These are phyloP conservation scores for Exophiala xenobiotica DNA, from an alignment of 2,329 filamentous ascomycete species.

Conservation along the genomic window DNA sequence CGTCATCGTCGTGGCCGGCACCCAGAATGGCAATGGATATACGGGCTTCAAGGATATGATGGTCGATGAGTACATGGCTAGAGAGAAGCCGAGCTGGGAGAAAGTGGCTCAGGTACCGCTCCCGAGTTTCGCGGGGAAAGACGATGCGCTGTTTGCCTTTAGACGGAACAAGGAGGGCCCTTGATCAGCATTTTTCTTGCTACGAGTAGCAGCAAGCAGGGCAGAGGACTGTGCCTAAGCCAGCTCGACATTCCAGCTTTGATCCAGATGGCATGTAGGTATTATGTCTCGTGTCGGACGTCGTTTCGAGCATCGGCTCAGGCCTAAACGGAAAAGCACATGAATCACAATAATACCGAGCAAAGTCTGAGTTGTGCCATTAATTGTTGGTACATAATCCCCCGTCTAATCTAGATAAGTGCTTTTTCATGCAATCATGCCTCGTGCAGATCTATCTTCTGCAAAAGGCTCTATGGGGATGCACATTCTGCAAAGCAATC, in stretches of 20 bases:
- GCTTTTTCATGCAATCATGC: slow-evolving; percentile 7
- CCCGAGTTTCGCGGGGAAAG: slow-evolving; percentile 74
- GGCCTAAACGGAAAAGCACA: too few species aligned
- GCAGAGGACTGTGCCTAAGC: too few species aligned
- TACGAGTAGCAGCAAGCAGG: background rate
- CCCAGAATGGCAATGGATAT: slow-evolving; percentile 72
- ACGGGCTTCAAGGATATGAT: slow-evolving; percentile 65
- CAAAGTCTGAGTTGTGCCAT: slow-evolving; percentile 16
- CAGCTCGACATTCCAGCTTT: too few species aligned
- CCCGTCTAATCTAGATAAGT: slow-evolving; percentile 5
- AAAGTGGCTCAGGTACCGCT: slow-evolving; percentile 64
- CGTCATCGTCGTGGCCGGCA: slow-evolving; percentile 69
- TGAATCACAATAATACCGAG: too few species aligned
- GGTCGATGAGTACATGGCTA: slow-evolving; percentile 66
- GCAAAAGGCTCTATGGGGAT: slow-evolving; percentile 10
- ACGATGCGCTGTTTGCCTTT: slow-evolving; percentile 72
- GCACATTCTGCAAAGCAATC: background rate
- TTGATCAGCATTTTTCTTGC: background rate
- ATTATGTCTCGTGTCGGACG: too few species aligned
- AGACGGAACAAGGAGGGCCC: slow-evolving; percentile 6
- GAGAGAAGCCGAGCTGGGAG: slow-evolving; percentile 54
- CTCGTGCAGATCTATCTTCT: slow-evolving; percentile 8
- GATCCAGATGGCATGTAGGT: too few species aligned
- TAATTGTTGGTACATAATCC: slow-evolving; percentile 23
- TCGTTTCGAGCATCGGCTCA: too few species aligned